phyloP scores from a whole-genome alignment of 2,329 filamentous ascomycete genomes.

The Epichloe hybrida region DNA sequence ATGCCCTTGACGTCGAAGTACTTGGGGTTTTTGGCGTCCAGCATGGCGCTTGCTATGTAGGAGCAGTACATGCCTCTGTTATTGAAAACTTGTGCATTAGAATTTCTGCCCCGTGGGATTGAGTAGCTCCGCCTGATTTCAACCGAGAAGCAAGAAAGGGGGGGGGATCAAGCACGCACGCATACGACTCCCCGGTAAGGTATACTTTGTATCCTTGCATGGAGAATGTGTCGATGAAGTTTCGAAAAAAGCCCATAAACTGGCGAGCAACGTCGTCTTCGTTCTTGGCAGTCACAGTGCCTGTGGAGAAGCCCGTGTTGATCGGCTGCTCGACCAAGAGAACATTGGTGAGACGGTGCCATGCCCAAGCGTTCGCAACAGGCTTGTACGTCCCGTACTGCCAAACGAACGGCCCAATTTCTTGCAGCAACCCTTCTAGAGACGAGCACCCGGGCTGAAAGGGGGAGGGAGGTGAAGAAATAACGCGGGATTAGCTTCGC shows the following conservation, averaged over 20 bases:
- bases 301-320: constrained; percentile 55
- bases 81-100: not conserved
- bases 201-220: constrained; percentile 57
- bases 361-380: constrained; percentile 53
- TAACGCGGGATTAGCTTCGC: not conserved
- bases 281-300: constrained; percentile 47
- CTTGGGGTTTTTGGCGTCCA: constrained; percentile 46
- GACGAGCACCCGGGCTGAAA: constrained; percentile 39
- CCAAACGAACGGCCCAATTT: constrained; percentile 64
- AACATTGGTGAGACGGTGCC: constrained; percentile 36
- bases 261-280: constrained; percentile 55
- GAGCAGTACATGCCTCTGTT: constrained; percentile 43
- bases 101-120: too few relatives aligned
- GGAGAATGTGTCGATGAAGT: constrained; percentile 57
- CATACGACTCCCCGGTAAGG: constrained; percentile 59
- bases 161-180: not conserved
- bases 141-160: too few relatives aligned
- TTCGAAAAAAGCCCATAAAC: constrained; percentile 67
- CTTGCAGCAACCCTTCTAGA: constrained; percentile 56
- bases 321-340: constrained; percentile 61
- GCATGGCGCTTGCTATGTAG: constrained; percentile 56
- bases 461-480: too few relatives aligned
- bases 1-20: constrained; percentile 55
- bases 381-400: constrained; percentile 56
- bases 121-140: too few relatives aligned